These are phyloP conservation scores for Murraya paniculata DNA, from an alignment of 345 rosid species.

Conservation along the genomic window DNA sequence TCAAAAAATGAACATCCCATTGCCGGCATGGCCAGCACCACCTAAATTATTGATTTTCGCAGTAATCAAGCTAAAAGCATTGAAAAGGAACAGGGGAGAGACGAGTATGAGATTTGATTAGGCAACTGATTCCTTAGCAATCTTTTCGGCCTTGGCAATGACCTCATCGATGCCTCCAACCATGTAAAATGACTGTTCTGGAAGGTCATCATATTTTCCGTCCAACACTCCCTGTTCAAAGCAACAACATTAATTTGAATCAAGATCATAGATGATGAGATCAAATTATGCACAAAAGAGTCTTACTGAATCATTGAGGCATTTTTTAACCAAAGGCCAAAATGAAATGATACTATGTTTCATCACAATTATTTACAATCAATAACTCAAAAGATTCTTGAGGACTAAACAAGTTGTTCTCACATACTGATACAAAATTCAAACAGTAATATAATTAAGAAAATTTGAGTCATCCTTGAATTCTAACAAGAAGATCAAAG, in stretches of 20 bases:
- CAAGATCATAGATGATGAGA: neutral
- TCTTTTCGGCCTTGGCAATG: slow-evolving; percentile 81
- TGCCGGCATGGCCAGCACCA: slow-evolving; percentile 34
- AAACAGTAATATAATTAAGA: neutral
- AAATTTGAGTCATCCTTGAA: neutral
- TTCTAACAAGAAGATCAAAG: neutral
- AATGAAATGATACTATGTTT: neutral
- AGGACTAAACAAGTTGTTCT: neutral
- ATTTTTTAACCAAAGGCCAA: neutral
- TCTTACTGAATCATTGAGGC: neutral
- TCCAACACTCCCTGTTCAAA: slow-evolving; percentile 71
- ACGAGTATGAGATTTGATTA: slow-evolving; percentile 16
- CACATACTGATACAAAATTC: neutral
- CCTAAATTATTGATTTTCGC: slow-evolving; percentile 28
- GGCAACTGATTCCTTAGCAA: slow-evolving; percentile 63
- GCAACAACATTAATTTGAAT: neutral
- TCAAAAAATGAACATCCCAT: slow-evolving; percentile 28
- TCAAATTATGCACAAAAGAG: neutral
- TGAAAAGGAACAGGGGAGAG: slow-evolving; percentile 12
- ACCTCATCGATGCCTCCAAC: slow-evolving; percentile 88
- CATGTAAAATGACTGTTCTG: slow-evolving; percentile 86
- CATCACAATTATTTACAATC: neutral
- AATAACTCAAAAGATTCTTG: neutral
- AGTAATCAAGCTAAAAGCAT: slow-evolving; percentile 15
- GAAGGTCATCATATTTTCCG: slow-evolving; percentile 77